Evolutionary conservation across 805 yeast species (phyloP), one percentile per base, ranked within the genome.

Genomic region (Candida arabinofermentans): DNA sequence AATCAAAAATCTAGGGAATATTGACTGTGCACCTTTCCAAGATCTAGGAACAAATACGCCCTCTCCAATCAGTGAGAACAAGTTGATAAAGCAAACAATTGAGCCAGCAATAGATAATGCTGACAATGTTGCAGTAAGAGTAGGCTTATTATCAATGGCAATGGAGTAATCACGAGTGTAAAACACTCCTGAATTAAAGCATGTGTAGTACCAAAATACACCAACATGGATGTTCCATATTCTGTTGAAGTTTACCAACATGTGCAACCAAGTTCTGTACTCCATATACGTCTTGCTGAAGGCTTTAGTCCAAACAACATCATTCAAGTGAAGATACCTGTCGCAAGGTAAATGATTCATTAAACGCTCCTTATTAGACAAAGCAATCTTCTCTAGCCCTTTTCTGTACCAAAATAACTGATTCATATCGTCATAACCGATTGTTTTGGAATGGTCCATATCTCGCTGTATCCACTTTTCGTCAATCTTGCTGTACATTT

Each of bases 381-480:
- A 57, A 2, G 64, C 62, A 16, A 88, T 70, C 38, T 72, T 71
- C 47, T 77, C 78, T 39, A 88, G 66, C 0, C 93, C 88, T 46
- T 78, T 74, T 3, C 79, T 71, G 51, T 83, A 80, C 96, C 96
- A 88, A 56, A 88, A 88, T 29, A 84, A 66, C 55, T 88, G 96
- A 57, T 88, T 88, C 60, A 88, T 80, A 60, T 88, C 96, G 65
- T 88, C 96, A 60, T 88, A 88, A 0, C 96, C 96, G 44, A 88
- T 80, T 4, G 77, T 76, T 22, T 74, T 65, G 13, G 77, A 70
- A 56, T 88, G 91, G 55, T 84, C 91, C 42, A 70, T 74, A 46
- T 78, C 83, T 9, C 68, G 65, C 16, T 69, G 69, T 23, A 71
- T 62, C 57, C 68, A 72, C 18, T 60, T 61, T 0, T 74, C 80